Evolutionary conservation across 257 asterid species (phyloP).

Genomic region (Prunella vulgaris): DNA sequence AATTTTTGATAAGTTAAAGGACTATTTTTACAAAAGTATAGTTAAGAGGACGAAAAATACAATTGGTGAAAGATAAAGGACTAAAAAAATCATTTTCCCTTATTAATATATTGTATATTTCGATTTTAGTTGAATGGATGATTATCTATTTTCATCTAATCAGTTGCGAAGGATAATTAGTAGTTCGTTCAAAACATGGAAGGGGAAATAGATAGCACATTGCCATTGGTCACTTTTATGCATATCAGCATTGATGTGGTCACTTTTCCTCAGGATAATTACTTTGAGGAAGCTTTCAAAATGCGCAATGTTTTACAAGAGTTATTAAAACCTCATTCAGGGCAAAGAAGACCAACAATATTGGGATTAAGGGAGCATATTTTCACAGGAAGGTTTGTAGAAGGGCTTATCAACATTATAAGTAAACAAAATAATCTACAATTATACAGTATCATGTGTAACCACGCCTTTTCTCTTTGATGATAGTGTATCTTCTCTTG

Average conservation of each 20-base stretch:
- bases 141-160: background rate
- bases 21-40: too few relatives aligned
- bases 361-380: conserved; percentile 96
- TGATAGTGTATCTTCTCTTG: conserved; percentile 94
- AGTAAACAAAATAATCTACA: background rate
- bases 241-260: conserved; percentile 1
- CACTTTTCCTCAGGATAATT: conserved; percentile 63
- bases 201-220: background rate
- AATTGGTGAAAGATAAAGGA: too few relatives aligned
- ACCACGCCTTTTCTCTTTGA: conserved; percentile 32
- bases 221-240: background rate
- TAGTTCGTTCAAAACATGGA: background rate
- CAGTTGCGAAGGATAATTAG: background rate
- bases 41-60: too few relatives aligned
- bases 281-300: conserved; percentile 98
- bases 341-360: conserved; percentile 83
- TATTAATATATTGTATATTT: background rate
- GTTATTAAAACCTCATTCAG: conserved; percentile 56
- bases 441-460: conserved; percentile 1
- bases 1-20: too few relatives aligned
- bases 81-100: too few relatives aligned
- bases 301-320: conserved; percentile 95
- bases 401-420: conserved; percentile 2
- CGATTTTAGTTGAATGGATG: background rate
- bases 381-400: conserved; percentile 90